A percentile compares a stretch with the other conserved stretches of the same genome.
These are phyloP conservation scores for Globisporangium spiculum DNA, from an alignment of 352 stramenopile genomes.

Conservation along the genomic window DNA sequence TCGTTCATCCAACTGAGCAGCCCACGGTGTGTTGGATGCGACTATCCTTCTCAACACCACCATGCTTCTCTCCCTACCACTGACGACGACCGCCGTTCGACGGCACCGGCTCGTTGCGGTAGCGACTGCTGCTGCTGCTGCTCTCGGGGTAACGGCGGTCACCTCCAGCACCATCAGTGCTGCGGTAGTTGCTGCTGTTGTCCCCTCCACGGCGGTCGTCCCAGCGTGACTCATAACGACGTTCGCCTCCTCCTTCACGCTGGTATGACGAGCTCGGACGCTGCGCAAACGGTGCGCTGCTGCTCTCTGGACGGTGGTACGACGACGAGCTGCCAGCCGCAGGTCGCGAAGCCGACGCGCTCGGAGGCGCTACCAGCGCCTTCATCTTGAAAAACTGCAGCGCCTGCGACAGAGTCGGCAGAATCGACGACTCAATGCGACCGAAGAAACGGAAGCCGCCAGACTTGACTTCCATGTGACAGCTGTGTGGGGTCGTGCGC, in stretches of 20 bases:
- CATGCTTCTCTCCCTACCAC: neutral
- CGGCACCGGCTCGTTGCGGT: slow-evolving; percentile 12
- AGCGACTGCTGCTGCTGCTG: slow-evolving; percentile 3
- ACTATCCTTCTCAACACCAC: neutral
- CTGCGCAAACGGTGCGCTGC: slow-evolving; percentile 60
- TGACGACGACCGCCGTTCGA: slow-evolving; percentile 3
- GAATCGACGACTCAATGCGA: slow-evolving; percentile 81
- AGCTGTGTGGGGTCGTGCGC: slow-evolving; percentile 78
- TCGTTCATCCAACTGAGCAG: neutral
- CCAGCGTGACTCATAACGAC: slow-evolving; percentile 64
- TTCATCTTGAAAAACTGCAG: slow-evolving; percentile 92
- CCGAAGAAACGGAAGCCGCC: slow-evolving; percentile 86
- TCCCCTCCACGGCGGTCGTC: slow-evolving; percentile 56
- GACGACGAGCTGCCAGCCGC: slow-evolving; percentile 24
- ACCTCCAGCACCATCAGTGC: slow-evolving; percentile 15
- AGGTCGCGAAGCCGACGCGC: slow-evolving; percentile 28
- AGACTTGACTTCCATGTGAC: slow-evolving; percentile 86
- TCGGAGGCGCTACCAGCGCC: slow-evolving; percentile 56
- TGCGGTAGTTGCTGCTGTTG: slow-evolving; percentile 17
- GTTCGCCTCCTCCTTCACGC: slow-evolving; percentile 35
- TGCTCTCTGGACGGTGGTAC: slow-evolving; percentile 46
- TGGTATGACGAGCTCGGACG: slow-evolving; percentile 35
- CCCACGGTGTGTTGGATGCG: neutral
- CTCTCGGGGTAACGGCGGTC: slow-evolving; percentile 2
- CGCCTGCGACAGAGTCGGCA: slow-evolving; percentile 74